A percentile compares a stretch with the other conserved stretches of the same genome.
phyloP scores from a whole-genome alignment of 2,329 filamentous ascomycete species.

The Ilyonectria mors-panacis region DNA sequence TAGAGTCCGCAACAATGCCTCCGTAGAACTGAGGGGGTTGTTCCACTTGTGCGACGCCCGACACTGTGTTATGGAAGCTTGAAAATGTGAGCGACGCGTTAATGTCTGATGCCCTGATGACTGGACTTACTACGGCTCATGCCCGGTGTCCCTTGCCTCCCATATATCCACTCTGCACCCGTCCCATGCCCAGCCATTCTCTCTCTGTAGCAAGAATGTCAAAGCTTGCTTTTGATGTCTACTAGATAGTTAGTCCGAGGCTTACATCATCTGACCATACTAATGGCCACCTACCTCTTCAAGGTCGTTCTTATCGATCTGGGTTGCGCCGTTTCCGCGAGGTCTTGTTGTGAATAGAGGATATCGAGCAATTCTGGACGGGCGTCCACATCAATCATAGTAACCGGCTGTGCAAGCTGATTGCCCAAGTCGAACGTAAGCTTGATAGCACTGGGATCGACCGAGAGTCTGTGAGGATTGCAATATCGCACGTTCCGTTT shows the following conservation, averaged over 20 bases:
- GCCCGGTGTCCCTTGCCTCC: too few relatives aligned
- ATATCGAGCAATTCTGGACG: too few relatives aligned
- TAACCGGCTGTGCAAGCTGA: neutral
- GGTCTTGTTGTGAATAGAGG: too few relatives aligned
- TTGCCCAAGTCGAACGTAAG: too few relatives aligned
- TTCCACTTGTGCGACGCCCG: conserved; percentile 26
- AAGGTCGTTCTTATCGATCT: neutral
- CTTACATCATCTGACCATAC: neutral
- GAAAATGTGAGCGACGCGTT: too few relatives aligned
- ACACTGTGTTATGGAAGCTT: conserved; percentile 7
- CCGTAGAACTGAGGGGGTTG: conserved; percentile 54
- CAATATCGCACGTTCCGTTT: neutral
- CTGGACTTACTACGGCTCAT: too few relatives aligned
- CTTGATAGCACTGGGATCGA: too few relatives aligned
- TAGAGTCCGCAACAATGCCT: conserved; percentile 61
- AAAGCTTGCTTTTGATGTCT: neutral
- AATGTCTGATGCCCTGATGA: too few relatives aligned
- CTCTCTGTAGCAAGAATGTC: neutral
- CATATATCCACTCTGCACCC: neutral
- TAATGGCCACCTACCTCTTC: too few relatives aligned
- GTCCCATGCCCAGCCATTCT: neutral
- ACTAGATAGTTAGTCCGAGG: neutral
- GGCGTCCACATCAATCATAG: too few relatives aligned
- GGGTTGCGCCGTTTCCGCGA: too few relatives aligned
- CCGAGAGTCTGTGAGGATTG: conserved; percentile 5